These are phyloP conservation scores for Pseudomassariella vexata DNA, from an alignment of 2,329 filamentous ascomycete genomes.

Conservation along the genomic window DNA sequence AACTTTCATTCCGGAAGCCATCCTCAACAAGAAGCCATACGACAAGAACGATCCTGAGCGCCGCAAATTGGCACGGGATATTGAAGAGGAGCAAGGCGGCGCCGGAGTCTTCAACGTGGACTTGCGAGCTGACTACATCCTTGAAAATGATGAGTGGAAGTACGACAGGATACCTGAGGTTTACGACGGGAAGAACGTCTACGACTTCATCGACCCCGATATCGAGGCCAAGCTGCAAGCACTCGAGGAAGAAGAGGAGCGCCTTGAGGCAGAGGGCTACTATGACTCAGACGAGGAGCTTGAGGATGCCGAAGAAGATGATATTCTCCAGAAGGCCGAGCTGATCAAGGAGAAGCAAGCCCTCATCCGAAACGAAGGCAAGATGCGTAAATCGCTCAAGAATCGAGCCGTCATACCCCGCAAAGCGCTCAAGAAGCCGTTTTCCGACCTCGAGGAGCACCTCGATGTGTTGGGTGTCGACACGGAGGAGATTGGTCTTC, in stretches of 20 bases:
- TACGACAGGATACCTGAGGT: conserved; percentile 93
- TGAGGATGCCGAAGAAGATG: conserved; percentile 83
- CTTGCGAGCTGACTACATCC: conserved; percentile 79
- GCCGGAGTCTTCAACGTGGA: conserved; percentile 96
- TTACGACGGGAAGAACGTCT: conserved; percentile 93
- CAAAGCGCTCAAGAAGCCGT: conserved; percentile 70
- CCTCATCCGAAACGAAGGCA: conserved; percentile 87
- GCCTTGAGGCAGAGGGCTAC: conserved; percentile 83
- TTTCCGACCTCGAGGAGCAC: conserved; percentile 81
- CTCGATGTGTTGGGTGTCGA: conserved; percentile 84
- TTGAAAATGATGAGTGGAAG: conserved; percentile 90
- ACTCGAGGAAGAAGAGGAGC: conserved; percentile 92
- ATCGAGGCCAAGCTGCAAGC: conserved; percentile 90
- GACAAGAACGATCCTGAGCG: conserved; percentile 85
- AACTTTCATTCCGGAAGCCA: conserved; percentile 81
- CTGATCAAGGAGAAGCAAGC: conserved; percentile 92
- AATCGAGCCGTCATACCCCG: conserved; percentile 92
- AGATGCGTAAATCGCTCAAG: conserved; percentile 95
- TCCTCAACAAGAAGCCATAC: conserved; percentile 79
- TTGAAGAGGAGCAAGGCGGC: conserved; percentile 88
- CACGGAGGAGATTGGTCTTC: conserved; percentile 65
- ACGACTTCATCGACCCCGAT: conserved; percentile 94
- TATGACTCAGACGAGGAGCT: conserved; percentile 82
- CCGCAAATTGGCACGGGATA: conserved; percentile 72
- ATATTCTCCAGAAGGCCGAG: conserved; percentile 86